These are phyloP conservation scores for Brassica cretica DNA, from an alignment of 345 rosid species.

Conservation along the genomic window DNA sequence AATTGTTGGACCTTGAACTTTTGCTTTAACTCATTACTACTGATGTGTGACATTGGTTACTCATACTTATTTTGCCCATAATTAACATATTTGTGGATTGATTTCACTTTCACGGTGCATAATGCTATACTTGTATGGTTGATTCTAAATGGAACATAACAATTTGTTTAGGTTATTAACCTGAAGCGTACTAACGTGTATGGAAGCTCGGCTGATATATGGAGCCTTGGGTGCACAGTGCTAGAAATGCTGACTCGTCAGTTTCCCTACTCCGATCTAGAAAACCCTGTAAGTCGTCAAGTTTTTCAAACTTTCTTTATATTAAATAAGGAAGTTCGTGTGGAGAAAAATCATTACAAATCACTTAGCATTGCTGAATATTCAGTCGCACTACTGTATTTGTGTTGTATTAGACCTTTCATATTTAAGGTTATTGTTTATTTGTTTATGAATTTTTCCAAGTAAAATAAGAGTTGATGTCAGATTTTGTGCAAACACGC, in stretches of 20 bases:
- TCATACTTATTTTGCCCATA: neutral
- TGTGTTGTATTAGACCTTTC: neutral
- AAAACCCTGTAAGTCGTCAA: slow-evolving; percentile 48
- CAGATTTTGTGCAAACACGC: slow-evolving; percentile 24
- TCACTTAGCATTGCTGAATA: too few relatives aligned
- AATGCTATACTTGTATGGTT: neutral
- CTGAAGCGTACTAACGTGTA: slow-evolving; percentile 53
- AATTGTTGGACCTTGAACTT: neutral
- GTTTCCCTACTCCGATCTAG: slow-evolving; percentile 60
- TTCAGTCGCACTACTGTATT: neutral
- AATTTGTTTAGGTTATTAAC: slow-evolving; percentile 61
- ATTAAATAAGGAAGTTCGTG: too few relatives aligned
- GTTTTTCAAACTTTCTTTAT: neutral
- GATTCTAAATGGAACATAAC: slow-evolving; percentile 1
- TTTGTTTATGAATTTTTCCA: neutral
- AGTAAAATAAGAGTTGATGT: neutral
- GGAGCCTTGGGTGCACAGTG: slow-evolving; percentile 64
- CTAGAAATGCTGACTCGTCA: slow-evolving; percentile 73
- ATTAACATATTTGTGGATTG: neutral
- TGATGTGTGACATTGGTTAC: neutral
- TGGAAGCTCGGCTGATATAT: slow-evolving; percentile 74
- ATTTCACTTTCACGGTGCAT: neutral
- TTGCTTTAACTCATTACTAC: neutral
- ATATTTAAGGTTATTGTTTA: neutral
- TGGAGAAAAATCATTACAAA: too few relatives aligned